phyloP scores from a whole-genome alignment of 805 yeast genomes.

The Wickerhamomyces alni region DNA sequence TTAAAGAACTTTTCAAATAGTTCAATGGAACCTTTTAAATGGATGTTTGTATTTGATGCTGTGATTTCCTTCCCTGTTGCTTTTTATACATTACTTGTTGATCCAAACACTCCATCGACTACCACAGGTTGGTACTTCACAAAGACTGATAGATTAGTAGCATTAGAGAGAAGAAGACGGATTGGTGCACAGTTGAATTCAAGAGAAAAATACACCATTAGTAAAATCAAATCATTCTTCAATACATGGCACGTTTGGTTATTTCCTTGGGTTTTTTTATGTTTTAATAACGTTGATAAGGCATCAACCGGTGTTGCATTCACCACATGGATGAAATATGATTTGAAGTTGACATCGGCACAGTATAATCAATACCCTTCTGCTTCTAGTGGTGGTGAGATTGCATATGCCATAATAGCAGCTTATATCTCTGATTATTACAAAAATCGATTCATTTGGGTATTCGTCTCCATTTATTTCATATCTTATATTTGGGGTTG shows the following conservation, averaged over 20 bases:
- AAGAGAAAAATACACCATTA: conserved; percentile 31
- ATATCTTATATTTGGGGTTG: conserved; percentile 24
- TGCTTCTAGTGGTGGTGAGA: conserved; percentile 28
- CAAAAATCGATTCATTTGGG: conserved; percentile 29
- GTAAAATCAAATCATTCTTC: conserved; percentile 32
- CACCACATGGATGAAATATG: conserved; percentile 35
- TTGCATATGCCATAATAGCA: conserved; percentile 26
- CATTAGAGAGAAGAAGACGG: conserved; percentile 35
- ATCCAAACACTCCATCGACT: conserved; percentile 41
- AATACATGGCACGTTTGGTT: conserved; percentile 40
- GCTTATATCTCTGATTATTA: conserved; percentile 30
- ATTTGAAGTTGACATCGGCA: conserved; percentile 24
- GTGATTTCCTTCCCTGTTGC: conserved; percentile 37
- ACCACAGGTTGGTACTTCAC: conserved; percentile 33
- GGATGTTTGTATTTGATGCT: conserved; percentile 44
- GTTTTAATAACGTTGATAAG: conserved; percentile 9
- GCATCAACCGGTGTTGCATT: conserved; percentile 35
- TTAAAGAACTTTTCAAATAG: conserved; percentile 16
- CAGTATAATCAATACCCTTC: conserved; percentile 35
- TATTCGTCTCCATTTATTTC: conserved; percentile 24
- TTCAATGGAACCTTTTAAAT: conserved; percentile 33
- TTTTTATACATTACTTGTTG: conserved; percentile 35
- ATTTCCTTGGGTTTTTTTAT: conserved; percentile 26
- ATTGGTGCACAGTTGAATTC: conserved; percentile 14
- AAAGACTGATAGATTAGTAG: conserved; percentile 22